Conservation (phyloP, 2,329 filamentous ascomycete genomes). For the Teratosphaeria pseudoeucalypti region DNA sequence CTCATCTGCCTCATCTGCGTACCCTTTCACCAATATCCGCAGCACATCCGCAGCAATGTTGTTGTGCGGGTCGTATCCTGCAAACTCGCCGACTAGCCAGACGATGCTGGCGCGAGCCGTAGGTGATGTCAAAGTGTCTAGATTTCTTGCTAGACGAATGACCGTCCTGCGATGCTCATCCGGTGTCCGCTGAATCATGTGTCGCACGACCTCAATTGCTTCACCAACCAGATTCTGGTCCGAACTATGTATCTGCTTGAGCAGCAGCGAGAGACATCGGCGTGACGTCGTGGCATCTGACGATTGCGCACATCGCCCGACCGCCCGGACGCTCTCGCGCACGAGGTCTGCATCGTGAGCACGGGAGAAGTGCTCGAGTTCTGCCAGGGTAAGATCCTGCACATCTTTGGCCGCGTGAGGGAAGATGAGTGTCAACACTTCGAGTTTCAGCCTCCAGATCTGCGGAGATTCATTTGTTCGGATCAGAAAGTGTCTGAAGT, state of each 20-base stretch:
- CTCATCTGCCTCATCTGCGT: conserved; percentile 70
- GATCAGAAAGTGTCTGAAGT: conserved; percentile 82
- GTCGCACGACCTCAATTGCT: conserved; percentile 85
- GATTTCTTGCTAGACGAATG: conserved; percentile 76
- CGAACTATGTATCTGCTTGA: conserved; percentile 78
- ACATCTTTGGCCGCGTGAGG: conserved; percentile 64
- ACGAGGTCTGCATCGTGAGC: conserved; percentile 66
- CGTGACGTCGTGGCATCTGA: conserved; percentile 57
- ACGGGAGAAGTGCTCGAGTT: conserved; percentile 85
- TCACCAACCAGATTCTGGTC: conserved; percentile 85
- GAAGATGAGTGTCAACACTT: conserved; percentile 83
- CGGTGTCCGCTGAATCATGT: conserved; percentile 88
- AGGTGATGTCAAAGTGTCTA: conserved; percentile 79
- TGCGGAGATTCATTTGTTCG: conserved; percentile 66
- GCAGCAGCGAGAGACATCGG: conserved; percentile 69
- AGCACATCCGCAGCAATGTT: conserved; percentile 91
- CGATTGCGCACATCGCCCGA: conserved; percentile 81
- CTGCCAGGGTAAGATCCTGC: conserved; percentile 80
- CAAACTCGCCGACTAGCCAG: conserved; percentile 93
- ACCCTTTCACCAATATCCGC: conserved; percentile 76
- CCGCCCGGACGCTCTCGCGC: conserved; percentile 80
- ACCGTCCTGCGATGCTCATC: conserved; percentile 73
- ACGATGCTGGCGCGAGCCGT: conserved; percentile 89
- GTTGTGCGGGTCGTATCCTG: conserved; percentile 62
- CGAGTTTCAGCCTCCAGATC: conserved; percentile 85